Base-by-base conservation (phyloP, 768 basidiomycete genomes). In the Cystobasidium onofrii region DNA sequence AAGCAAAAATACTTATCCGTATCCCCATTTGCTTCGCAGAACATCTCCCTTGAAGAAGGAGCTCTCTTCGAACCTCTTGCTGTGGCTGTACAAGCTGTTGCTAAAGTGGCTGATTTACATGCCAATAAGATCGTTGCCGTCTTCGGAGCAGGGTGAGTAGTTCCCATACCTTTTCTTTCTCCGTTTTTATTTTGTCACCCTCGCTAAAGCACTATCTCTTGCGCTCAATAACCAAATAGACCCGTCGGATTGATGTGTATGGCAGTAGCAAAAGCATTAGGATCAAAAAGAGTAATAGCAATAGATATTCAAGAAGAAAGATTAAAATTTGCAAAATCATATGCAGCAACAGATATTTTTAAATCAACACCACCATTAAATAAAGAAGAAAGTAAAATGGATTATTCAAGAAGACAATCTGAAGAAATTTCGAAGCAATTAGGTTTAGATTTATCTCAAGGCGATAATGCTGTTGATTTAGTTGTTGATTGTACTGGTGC, bases 21-120 rank as follows among this genome's bases (percentile, higher is more conserved):
- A 4, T 39, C 46, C 31, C 41, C 62, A 1, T 29, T 18, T 18
- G n/a, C 15, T 18, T 1, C 84, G 87, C 79, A 50, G 63, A 65
- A 74, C 50, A 86, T 97, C 61, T 86, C 88, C 23, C 86, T 95
- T 17, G 94, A 95, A 81, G 93, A 98, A 80, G 95, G 94, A 36
- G 93, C 95, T 6, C 90, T 97, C 90, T 90, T 90, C 84, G 95
- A 97, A 81, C 95, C 95, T 3, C 86, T 97, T 46, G 88, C 94
- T 27, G 95, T 97, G 29, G 95, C 87, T 1, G 86, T 96, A 15
- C 94, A 97, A 81, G 89, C 92, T 0, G 89, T 96, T 34, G 85
- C 87, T 65, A 90, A 85, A 76, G 84, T 93, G 34, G 93, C 88
- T 23, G 83, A 84, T 31, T 83, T 96, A 80, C 86, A 85, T 61